A percentile compares a stretch with the other conserved stretches of the same genome.
Evolutionary conservation across 768 basidiomycete genomes (phyloP).

Genomic region (Leccinum broughii): DNA sequence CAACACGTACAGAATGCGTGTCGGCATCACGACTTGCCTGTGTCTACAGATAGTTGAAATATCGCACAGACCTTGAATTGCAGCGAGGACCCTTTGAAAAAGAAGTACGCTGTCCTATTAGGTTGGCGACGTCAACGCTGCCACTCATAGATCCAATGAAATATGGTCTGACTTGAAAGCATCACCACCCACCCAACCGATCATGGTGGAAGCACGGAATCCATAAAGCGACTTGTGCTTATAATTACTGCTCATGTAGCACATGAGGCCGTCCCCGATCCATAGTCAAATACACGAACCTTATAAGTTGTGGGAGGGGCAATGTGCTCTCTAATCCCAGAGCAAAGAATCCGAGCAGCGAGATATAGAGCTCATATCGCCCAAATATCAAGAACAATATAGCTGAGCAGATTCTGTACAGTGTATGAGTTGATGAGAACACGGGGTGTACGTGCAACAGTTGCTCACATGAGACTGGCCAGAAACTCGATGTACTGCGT

Average conservation of each 20-base stretch:
- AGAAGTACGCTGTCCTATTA: slow-evolving; percentile 75
- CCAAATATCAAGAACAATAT: slow-evolving; percentile 77
- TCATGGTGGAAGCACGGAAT: slow-evolving; percentile 76
- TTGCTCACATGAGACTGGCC: slow-evolving; percentile 66
- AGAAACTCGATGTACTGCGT: slow-evolving; percentile 81
- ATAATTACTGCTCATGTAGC: slow-evolving; percentile 58
- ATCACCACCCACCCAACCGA: slow-evolving; percentile 86
- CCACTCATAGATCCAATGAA: slow-evolving; percentile 7
- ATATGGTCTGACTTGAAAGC: slow-evolving; percentile 66
- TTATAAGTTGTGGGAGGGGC: slow-evolving; percentile 83
- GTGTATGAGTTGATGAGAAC: slow-evolving; percentile 8
- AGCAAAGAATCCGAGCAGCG: slow-evolving; percentile 71
- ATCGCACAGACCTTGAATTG: slow-evolving; percentile 84
- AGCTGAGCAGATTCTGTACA: slow-evolving; percentile 57
- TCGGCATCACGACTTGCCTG: slow-evolving; percentile 48
- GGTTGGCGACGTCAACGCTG: slow-evolving; percentile 19
- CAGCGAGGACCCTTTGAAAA: slow-evolving; percentile 66
- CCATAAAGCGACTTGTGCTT: slow-evolving; percentile 79
- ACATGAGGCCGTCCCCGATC: slow-evolving; percentile 21
- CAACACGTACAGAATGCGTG: slow-evolving; percentile 7
- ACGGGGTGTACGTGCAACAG: neutral
- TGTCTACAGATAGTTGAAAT: slow-evolving; percentile 79
- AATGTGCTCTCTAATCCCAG: slow-evolving; percentile 83
- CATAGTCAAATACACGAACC: slow-evolving; percentile 40
- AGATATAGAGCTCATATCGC: slow-evolving; percentile 57